Evolutionary conservation across 495 filamentous ascomycete species (phyloP), one percentile per base, ranked within the genome.

Genomic region (Immersiella caudata): DNA sequence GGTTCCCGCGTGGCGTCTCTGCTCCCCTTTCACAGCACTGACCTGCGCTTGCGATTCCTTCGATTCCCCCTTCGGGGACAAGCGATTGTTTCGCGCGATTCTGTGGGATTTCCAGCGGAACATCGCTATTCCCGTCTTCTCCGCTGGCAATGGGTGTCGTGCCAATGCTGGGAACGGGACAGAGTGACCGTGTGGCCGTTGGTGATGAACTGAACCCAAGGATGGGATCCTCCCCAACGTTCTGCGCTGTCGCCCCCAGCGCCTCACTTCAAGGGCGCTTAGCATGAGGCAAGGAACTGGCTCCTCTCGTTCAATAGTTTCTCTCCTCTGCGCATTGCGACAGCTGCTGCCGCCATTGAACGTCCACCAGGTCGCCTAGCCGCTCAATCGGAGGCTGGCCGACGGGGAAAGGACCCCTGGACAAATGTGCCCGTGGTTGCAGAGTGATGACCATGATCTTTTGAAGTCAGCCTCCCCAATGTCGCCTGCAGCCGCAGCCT

Each of bases 281-380:
- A 65, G 16, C 27, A 6, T n/a, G 20, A 24, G 27, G 52, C 51
- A 56, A 57, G 52, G 63, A 46, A 65, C 21, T 40, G 29, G 52
- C 29, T 58, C 63, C 63, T 65, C 51, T 65, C 27, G 46, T 65
- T 46, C 63, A 65, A 65, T 58, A 56, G 60, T 62, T 22, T 33
- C 33, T 57, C 21, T 46, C 29, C 14, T 20, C 51, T 24, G 58
- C 14, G 40, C 40, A 46, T 46, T 46, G 40, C 11, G 40, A 46
- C 40, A 46, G 40, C 40, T 54, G 51, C 52, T 67, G 26, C 65
- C 58, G 59, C 65, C 62, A 62, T 67, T 62, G 65, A 52, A 14
- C 40, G 62, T 67, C 51, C 35, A 63, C 62, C 65, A 20, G 54
- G 58, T 60, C 20, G 27, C n/a, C 57, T 36, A 46, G 16, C 40